Base-by-base conservation (phyloP, 441 rosid genomes). In the Breynia disticha region DNA sequence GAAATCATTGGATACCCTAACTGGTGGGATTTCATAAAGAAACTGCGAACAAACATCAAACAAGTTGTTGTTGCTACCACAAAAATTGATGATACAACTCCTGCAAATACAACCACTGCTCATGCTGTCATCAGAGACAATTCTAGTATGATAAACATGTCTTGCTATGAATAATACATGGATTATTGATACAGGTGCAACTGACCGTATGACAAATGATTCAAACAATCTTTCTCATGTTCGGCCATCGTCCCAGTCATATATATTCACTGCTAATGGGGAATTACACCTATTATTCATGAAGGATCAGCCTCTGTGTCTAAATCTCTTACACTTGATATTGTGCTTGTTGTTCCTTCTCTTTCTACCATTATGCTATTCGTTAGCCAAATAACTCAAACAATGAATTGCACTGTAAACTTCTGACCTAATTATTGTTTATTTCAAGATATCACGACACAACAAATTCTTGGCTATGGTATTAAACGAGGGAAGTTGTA, bases 131-230 rank as follows among this genome's bases (percentile, higher is more conserved):
- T 16, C 1, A 12, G 1, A 6, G 17, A 32, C 14, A 56, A 56
- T 14, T 2, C 4, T n/a, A 43, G 52, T 46, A 13, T 17, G 22
- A 12, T 1, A 7, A 2, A 11, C 19, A 8, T 10, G 1, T 12
- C 11, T 1, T 28, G 3, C 58, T 47, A 56, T 5, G 46, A 24
- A 13, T 35, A 46, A 9, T 32, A 46, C 10, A 16, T 56, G 42
- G 50, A 45, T 55, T 43, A 55, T 42, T 55, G 41, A 55, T 43
- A 55, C 50, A 55, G 39, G 32, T 55, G 60, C 24, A 9, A 46
- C 22, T 18, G 17, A 56, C 16, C 60, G 46, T 45, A 46, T 46
- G 60, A 46, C 44, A 46, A 56, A 56, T 13, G 44, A 46, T 46
- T 32, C 17, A 3, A 24, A 24, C 52, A 9, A 22, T 12, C 22